Conservation (phyloP, 495 filamentous ascomycete species). For the Paragyromitra xinjiangensis region DNA sequence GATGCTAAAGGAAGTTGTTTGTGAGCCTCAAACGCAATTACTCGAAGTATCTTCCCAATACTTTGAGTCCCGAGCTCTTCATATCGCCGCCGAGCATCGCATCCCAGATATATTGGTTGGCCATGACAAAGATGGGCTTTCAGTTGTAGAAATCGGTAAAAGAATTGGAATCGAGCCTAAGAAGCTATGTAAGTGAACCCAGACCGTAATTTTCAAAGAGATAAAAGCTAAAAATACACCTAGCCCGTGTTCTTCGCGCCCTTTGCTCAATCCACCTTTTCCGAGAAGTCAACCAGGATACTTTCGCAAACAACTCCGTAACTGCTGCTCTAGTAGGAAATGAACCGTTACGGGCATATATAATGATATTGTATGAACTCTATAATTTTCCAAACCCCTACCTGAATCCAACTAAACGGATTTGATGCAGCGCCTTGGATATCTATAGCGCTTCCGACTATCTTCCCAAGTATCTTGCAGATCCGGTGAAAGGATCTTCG, state of each 20-base stretch:
- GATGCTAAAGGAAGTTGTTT: slow-evolving; percentile 54
- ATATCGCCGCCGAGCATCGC: slow-evolving; percentile 57
- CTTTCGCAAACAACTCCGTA: slow-evolving; percentile 59
- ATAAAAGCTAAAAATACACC: background rate
- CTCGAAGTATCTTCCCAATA: slow-evolving; percentile 56
- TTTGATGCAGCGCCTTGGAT: slow-evolving; percentile 49
- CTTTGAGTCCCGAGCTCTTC: slow-evolving; percentile 57
- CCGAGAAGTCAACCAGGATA: slow-evolving; percentile 47
- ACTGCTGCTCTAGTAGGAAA: slow-evolving; percentile 57
- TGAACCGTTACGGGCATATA: slow-evolving; percentile 58
- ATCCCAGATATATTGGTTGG: slow-evolving; percentile 57
- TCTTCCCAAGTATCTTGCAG: slow-evolving; percentile 57
- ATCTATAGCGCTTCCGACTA: slow-evolving; percentile 57
- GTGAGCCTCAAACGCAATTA: slow-evolving; percentile 53
- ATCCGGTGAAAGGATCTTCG: slow-evolving; percentile 52
- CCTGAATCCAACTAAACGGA: slow-evolving; percentile 11
- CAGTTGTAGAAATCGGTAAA: slow-evolving; percentile 46
- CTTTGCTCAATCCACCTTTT: slow-evolving; percentile 60
- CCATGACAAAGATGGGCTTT: slow-evolving; percentile 44
- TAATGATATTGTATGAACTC: slow-evolving; percentile 54
- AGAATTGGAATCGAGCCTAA: slow-evolving; percentile 55
- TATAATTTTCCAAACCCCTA: background rate
- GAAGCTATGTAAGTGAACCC: slow-evolving; percentile 55
- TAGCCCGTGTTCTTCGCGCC: slow-evolving; percentile 57
- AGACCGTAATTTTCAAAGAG: background rate